Evolutionary conservation across 2,329 filamentous ascomycete genomes (phyloP).

Genomic region (Leptodontidium sp.): DNA sequence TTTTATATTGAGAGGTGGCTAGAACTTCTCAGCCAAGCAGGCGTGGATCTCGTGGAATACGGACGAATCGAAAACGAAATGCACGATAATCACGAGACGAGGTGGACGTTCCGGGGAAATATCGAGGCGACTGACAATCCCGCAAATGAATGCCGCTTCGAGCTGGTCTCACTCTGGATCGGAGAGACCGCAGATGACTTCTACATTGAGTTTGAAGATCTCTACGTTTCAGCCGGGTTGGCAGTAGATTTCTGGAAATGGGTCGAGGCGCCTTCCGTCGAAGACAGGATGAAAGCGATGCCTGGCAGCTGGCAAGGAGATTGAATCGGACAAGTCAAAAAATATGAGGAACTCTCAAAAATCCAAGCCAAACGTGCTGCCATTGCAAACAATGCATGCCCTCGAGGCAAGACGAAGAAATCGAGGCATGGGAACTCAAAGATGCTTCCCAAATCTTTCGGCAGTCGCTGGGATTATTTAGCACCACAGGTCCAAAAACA

Average conservation of each 20-base stretch:
- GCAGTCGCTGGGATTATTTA: neutral
- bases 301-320: conserved; percentile 8
- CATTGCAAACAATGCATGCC: neutral
- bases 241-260: neutral
- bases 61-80: conserved; percentile 18
- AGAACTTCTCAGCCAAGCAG: neutral
- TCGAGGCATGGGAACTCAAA: neutral
- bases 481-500: neutral
- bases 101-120: neutral
- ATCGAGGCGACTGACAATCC: neutral
- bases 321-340: neutral
- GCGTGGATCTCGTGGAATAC: conserved; percentile 15
- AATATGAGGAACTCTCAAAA: neutral
- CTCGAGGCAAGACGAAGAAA: neutral
- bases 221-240: neutral
- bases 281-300: conserved; percentile 1
- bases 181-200: conserved; percentile 9
- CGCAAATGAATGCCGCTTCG: no score
- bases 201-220: conserved; percentile 6
- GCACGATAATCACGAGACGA: neutral
- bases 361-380: neutral
- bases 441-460: neutral
- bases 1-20: neutral
- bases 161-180: neutral
- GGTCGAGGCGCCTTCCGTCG: neutral